A percentile compares a stretch with the other conserved stretches of the same genome.
Conservation (phyloP, 768 basidiomycete species). For the Macrolepiota fuliginosa region DNA sequence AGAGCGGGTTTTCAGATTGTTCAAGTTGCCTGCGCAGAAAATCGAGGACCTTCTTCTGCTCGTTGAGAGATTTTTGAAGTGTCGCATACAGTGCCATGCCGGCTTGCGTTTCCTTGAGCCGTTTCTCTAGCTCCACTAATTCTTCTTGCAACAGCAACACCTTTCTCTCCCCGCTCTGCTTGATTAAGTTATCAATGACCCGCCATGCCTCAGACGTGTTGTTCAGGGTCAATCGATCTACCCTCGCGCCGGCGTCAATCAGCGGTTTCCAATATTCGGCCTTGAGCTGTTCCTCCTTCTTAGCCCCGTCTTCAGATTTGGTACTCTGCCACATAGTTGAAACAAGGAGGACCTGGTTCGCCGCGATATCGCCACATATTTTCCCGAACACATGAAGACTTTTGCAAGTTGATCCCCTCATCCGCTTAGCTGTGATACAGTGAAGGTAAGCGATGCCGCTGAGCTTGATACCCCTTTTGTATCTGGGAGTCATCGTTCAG, state of each 20-base stretch:
- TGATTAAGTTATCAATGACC: conserved; percentile 15
- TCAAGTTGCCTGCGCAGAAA: background rate
- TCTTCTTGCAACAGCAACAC: conserved; percentile 20
- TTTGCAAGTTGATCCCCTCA: conserved; percentile 29
- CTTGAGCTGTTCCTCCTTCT: conserved; percentile 19
- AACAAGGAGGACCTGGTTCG: conserved; percentile 28
- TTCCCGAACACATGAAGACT: conserved; percentile 32
- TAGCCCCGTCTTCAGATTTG: conserved; percentile 16
- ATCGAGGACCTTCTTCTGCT: conserved; percentile 13
- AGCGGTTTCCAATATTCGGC: conserved; percentile 16
- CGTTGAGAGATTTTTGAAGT: conserved; percentile 13
- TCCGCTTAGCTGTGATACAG: conserved; percentile 35
- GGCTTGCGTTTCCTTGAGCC: conserved; percentile 15
- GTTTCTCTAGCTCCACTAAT: conserved; percentile 12
- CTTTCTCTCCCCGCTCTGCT: background rate
- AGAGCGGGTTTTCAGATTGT: conserved; percentile 10
- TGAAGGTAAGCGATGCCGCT: conserved; percentile 37
- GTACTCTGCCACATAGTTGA: conserved; percentile 39
- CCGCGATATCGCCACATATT: conserved; percentile 23
- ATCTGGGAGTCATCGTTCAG: conserved; percentile 18
- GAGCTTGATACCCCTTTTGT: conserved; percentile 22
- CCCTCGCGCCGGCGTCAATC: conserved; percentile 5
- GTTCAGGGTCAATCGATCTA: conserved; percentile 14
- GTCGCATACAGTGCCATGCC: conserved; percentile 12
- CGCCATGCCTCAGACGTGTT: conserved; percentile 13